phyloP scores from a whole-genome alignment of 306 rosid genomes.

The Pterocarpus santalinus region DNA sequence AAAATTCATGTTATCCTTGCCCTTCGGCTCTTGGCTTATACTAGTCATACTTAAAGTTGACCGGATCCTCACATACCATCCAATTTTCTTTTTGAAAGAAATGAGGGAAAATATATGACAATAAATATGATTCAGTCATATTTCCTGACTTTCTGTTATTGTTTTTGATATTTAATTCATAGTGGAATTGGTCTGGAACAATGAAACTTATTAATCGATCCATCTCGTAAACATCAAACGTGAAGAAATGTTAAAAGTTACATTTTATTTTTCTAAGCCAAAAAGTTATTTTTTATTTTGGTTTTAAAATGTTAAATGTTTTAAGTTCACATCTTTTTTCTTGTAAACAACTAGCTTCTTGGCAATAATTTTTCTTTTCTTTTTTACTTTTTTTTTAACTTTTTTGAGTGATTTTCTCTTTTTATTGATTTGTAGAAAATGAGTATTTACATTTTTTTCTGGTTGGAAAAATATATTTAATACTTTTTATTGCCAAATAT shows the following conservation, averaged over 20 bases:
- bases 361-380: background rate
- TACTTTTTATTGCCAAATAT: background rate
- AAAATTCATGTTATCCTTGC: background rate
- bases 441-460: background rate
- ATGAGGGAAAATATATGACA: background rate
- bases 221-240: background rate
- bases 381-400: background rate
- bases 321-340: background rate
- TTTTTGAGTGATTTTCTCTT: background rate
- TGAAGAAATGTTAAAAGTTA: background rate
- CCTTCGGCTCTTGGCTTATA: background rate
- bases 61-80: background rate
- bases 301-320: too few relatives aligned
- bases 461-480: background rate
- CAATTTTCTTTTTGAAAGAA: background rate
- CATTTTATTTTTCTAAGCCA: fast-evolving
- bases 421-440: background rate
- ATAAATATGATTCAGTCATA: conserved; percentile 2
- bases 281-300: too few relatives aligned
- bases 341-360: background rate
- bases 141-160: background rate
- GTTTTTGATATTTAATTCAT: background rate
- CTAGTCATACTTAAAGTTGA: conserved; percentile 9
- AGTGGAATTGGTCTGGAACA: background rate
- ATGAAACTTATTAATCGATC: background rate